Evolutionary conservation across 2,329 filamentous ascomycete species (phyloP), one percentile per base, ranked within the genome.

Genomic region (Xylariaceae sp.): DNA sequence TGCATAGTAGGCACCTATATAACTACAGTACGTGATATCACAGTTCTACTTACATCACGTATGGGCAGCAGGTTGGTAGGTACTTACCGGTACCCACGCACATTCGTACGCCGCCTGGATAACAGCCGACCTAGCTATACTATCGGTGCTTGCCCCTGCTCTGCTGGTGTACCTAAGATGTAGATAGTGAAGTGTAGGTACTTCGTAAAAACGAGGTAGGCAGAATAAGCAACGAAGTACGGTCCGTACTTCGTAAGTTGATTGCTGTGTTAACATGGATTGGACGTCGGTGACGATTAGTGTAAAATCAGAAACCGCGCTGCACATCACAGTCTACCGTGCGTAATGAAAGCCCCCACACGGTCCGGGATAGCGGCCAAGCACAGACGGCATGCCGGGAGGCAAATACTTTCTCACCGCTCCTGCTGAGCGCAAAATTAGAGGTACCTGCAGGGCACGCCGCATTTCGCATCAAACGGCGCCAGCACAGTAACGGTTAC

Each of bases 261-360:
- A 58, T 57, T 61, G 56, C 55, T 10, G n/a, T n/a, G n/a, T 53
- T 51, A 56, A 50, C 56, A 61, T 60, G 59, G 63, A 64, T 62
- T 61, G 53, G 61, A 50, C 54, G 52, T 56, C 58, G 55, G 51
- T 43, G 54, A 34, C 13, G 26, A 8, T 26, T 26, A 5, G 5
- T 26, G 5, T 34, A 13, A 34, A 48, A 49, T 47, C 26, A 55
- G 49, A 55, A 54, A 54, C 44, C 47, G 51, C 49, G 50, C 53
- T 50, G 52, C 43, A 49, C 32, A 34, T 34, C 13, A 10, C 13
- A 13, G 26, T 15, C 5, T 34, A 34, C 32, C 13, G 32, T 34
- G 13, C 13, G 32, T 34, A 15, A 7, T 34, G 13, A 5, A 3
- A n/a, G 10, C 39, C 15, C 47, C 47, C 54, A 47, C 54, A 64